Evolutionary conservation across 2,329 filamentous ascomycete genomes (phyloP), one percentile per base, ranked within the genome.

Genomic region (Neopestalotiopsis rosae): DNA sequence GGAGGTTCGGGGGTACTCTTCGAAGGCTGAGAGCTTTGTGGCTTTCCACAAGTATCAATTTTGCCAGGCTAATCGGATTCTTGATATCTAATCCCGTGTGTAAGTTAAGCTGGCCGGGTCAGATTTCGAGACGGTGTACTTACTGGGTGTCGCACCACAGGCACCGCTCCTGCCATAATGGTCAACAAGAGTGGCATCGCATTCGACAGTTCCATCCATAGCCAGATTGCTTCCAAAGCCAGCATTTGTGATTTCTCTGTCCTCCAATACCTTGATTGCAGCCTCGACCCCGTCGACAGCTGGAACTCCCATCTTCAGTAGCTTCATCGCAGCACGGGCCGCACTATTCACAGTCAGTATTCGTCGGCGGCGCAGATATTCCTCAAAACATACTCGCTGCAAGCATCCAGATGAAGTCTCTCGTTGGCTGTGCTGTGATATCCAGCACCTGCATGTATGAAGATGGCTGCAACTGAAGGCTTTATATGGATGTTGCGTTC

Each of bases 211-310:
- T 1, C 96, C 96, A 74, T 98, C 92, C 71, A 97, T 93, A 59
- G 94, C 91, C 30, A 99, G 84, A 76, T 99, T 99, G 81, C 96
- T 99, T 61, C 97, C 96, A 78, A 93, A 98, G 0, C 96, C 96
- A 49, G 95, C 93, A 79, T 99, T 99, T 45, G 97, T 99, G 73
- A 99, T 97, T 76, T 98, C 94, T 68, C 92, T 91, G 78, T 99
- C 94, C 81, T 99, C 96, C 20, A 99, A 89, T 24, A 94, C 86
- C 73, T 92, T 93, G 75, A 99, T 90, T 38, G 96, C 94, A 65
- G 92, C 91, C 80, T 98, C 96, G 28, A 98, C 92, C 17, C 95
- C 96, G 77, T 98, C 94, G 4, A 95, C 86, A 4, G 96, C 94
- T 57, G 90, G 90, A 10, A 91, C 92, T 30, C 96, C 96, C 71